These are phyloP conservation scores for Gossypium rotundifolium DNA, from an alignment of 345 rosid species.

Conservation along the genomic window DNA sequence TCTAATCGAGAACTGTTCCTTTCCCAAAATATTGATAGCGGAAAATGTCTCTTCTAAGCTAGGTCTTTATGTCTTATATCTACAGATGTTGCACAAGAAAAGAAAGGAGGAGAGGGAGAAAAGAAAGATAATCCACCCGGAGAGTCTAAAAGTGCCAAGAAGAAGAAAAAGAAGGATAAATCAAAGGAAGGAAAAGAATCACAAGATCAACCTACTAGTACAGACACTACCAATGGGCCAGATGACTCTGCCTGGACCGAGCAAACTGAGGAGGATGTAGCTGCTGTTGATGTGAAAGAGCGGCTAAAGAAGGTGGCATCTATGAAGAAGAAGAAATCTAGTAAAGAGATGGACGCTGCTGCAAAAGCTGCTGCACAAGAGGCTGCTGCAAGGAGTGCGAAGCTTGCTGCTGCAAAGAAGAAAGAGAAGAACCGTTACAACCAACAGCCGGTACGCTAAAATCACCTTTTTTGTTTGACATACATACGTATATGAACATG, in stretches of 20 bases:
- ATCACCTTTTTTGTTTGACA: neutral
- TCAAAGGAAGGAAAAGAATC: conserved; percentile 44
- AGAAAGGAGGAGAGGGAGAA: conserved; percentile 36
- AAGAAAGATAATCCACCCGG: conserved; percentile 45
- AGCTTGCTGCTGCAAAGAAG: conserved; percentile 69
- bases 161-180: conserved; percentile 59
- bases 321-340: conserved; percentile 5
- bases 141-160: conserved; percentile 50
- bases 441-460: conserved; percentile 65
- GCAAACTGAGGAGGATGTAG: conserved; percentile 32
- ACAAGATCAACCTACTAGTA: conserved; percentile 30
- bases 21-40: neutral
- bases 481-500: conserved; percentile 19
- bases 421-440: conserved; percentile 73
- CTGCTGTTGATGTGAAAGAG: conserved; percentile 50
- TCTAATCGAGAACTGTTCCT: neutral
- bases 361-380: conserved; percentile 62
- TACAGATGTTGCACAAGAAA: conserved; percentile 43
- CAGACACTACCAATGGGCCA: conserved; percentile 21
- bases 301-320: conserved; percentile 26
- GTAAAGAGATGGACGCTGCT: conserved; percentile 39
- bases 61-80: neutral
- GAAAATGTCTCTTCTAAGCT: neutral
- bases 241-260: conserved; percentile 30
- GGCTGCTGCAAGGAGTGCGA: conserved; percentile 69